Conservation (phyloP, 352 stramenopile species). For the Aphanomyces stellatus region DNA sequence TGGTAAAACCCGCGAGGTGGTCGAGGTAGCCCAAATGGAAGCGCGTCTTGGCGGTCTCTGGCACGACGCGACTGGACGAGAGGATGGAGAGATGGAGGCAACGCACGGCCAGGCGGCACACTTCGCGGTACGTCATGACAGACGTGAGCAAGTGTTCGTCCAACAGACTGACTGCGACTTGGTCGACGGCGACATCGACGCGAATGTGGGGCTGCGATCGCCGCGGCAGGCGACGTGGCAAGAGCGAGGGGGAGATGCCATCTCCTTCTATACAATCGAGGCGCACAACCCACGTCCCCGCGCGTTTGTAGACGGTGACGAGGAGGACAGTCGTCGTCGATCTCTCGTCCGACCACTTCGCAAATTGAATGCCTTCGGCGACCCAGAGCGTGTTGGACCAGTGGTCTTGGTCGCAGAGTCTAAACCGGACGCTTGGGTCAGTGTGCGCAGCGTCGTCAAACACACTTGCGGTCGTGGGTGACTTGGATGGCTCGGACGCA, state of each 20-base stretch:
- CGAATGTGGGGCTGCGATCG: neutral
- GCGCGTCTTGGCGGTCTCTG: conserved; percentile 37
- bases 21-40: conserved; percentile 52
- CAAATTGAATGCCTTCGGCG: conserved; percentile 76
- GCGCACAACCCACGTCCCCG: conserved; percentile 59
- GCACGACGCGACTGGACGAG: conserved; percentile 31
- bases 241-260: neutral
- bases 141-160: neutral
- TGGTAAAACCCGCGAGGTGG: conserved; percentile 54
- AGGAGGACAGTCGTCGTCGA: conserved; percentile 40
- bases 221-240: neutral
- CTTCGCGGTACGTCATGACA: neutral
- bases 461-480: neutral
- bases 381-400: conserved; percentile 80
- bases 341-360: conserved; percentile 28
- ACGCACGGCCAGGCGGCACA: neutral
- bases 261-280: conserved; percentile 59
- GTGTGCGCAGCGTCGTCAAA: neutral
- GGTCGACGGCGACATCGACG: neutral
- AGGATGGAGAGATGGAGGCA: neutral
- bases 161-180: neutral
- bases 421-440: conserved; percentile 40
- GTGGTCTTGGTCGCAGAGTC: conserved; percentile 45
- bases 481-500: too few species aligned
- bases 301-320: conserved; percentile 54